Base-by-base conservation (phyloP, 257 asterid genomes). In the Capsicum pubescens region DNA sequence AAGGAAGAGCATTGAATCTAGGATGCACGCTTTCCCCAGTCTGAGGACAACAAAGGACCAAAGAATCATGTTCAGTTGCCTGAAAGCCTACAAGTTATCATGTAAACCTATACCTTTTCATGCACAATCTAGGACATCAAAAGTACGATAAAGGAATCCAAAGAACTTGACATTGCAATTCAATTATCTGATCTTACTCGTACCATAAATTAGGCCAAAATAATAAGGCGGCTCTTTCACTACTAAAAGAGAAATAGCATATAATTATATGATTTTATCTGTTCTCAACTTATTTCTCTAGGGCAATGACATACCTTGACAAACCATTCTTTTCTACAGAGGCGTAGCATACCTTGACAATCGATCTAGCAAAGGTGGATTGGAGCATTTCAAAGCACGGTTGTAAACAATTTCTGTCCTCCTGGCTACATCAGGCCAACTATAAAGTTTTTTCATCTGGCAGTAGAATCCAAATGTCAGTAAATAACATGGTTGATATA, bases 361-460 rank as follows among this genome's bases (percentile, higher is more conserved):
- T 63, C 97, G 92, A 58, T 93, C 98, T 57, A 92, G 78, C 55
- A 97, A 93, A 85, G 89, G 85, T 88, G 95, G 97, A 92, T 83
- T 91, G 86, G 97, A 86, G 91, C 97, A 93, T 85, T 88, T 90
- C 68, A 93, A 72, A 82, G 98, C 98, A 79, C 94, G 93, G 82
- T 90, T 91, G 50, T 97, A 97, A 58, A 97, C 99, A 84, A 92
- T 93, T 90, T 93, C 95, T 7, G 98, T 97, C 90, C 99, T 92
- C 83, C 86, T 91, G 83, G 98, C 98, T 80, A 97, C 98, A 84
- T 95, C 98, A 84, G 90, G 97, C 99, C 99, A 97, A 83, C 98
- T 97, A 84, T 95, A 95, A 55, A 97, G 95, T 84, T 92, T 86
- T 91, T 95, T 95, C 91, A 97, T 89, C 99, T 97, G 96, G 79